phyloP scores from a whole-genome alignment of 352 stramenopile species.

The Pythium biforme region DNA sequence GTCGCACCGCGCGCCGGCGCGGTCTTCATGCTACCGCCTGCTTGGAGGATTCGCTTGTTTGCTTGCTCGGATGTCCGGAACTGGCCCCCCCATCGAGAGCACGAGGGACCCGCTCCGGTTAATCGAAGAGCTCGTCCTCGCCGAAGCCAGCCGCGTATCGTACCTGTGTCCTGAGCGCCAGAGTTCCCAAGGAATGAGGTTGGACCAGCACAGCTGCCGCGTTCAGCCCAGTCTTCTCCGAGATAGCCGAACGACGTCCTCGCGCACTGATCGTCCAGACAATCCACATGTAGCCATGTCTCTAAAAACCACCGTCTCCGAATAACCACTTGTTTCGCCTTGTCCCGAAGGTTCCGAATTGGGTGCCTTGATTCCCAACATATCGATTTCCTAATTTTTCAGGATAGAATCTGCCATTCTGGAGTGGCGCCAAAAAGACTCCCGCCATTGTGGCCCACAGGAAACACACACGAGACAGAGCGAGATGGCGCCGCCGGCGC shows the following conservation, averaged over 20 bases:
- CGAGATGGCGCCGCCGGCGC: conserved; percentile 20
- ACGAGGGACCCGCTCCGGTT: neutral
- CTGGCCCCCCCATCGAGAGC: too few species aligned
- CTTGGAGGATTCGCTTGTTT: too few species aligned
- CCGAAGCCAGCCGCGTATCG: neutral
- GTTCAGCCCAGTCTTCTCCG: too few species aligned
- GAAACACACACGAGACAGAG: neutral
- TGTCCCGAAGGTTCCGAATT: neutral
- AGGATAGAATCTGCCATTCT: neutral
- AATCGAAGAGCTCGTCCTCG: neutral
- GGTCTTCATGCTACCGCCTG: neutral
- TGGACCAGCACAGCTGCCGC: too few species aligned
- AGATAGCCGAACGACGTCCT: too few species aligned
- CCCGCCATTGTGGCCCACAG: neutral
- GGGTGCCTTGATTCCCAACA: neutral
- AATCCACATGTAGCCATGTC: neutral
- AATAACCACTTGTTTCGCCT: conserved; percentile 15
- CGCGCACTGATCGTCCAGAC: neutral
- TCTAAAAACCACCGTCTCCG: neutral
- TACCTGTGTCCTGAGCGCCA: neutral
- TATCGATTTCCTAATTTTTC: neutral
- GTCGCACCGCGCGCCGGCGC: neutral
- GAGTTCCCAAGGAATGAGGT: too few species aligned
- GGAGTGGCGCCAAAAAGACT: neutral
- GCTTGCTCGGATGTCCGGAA: too few species aligned